Percentiles rank a stretch among this genome's conserved stretches.
These are phyloP conservation scores for Gloeopeniophorella convolvens DNA, from an alignment of 768 basidiomycete genomes.

Conservation along the genomic window DNA sequence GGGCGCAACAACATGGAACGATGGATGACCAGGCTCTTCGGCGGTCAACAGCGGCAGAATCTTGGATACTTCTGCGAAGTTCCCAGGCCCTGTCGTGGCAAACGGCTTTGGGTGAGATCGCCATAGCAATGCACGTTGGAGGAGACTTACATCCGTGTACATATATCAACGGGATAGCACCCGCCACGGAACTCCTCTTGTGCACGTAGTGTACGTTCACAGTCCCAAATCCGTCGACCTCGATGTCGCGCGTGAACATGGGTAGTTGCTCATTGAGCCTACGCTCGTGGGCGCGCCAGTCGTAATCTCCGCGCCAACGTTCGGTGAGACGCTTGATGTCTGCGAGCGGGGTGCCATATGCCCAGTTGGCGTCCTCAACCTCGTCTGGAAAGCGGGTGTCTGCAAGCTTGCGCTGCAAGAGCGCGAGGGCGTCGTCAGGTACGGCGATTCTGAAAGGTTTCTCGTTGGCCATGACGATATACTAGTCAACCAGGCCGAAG, in stretches of 20 bases:
- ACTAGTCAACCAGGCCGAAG: too few species aligned
- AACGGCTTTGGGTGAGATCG: too few species aligned
- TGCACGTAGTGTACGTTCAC: conserved; percentile 33
- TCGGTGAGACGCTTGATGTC: conserved; percentile 25
- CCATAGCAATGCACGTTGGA: too few species aligned
- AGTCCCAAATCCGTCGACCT: conserved; percentile 27
- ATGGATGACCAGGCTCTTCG: conserved; percentile 19
- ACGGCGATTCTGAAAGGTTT: conserved; percentile 42
- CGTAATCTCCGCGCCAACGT: conserved; percentile 26
- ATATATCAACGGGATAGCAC: conserved; percentile 25
- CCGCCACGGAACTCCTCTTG: conserved; percentile 21
- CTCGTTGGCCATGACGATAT: too few species aligned
- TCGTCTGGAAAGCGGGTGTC: conserved; percentile 49
- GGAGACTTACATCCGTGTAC: conserved; percentile 22
- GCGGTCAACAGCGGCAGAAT: conserved; percentile 18
- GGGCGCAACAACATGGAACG: conserved; percentile 48
- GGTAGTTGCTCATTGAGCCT: conserved; percentile 27
- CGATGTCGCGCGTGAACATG: conserved; percentile 30
- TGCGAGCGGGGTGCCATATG: conserved; percentile 37
- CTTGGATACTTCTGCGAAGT: conserved; percentile 35
- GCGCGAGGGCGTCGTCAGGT: conserved; percentile 34
- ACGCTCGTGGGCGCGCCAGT: conserved; percentile 28
- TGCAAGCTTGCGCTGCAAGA: conserved; percentile 40
- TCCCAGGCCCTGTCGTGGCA: conserved; percentile 57
- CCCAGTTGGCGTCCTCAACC: conserved; percentile 42